Evolutionary conservation across 257 asterid species (phyloP).

Genomic region (Thymus quinquecostatus): DNA sequence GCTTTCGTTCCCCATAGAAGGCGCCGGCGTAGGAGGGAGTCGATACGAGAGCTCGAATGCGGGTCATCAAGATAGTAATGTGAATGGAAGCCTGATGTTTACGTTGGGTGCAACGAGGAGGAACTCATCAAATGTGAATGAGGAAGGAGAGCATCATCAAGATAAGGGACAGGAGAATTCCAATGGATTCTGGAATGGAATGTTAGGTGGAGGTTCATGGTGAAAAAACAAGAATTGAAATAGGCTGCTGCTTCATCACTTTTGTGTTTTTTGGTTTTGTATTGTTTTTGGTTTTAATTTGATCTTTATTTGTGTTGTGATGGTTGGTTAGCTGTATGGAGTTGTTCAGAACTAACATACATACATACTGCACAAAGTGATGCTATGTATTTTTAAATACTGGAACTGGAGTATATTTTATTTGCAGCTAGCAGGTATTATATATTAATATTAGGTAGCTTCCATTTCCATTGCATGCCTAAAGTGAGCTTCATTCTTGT

Average conservation of each 20-base stretch:
- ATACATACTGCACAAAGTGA: slow-evolving; percentile 33
- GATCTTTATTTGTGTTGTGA: slow-evolving; percentile 8
- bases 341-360: slow-evolving; percentile 46
- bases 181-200: slow-evolving; percentile 73
- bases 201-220: slow-evolving; percentile 70
- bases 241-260: slow-evolving; percentile 11
- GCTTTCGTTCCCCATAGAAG: slow-evolving; percentile 45
- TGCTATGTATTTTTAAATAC: slow-evolving; percentile 14
- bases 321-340: slow-evolving; percentile 44
- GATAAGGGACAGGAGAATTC: slow-evolving; percentile 54
- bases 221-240: slow-evolving; percentile 21
- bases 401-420: background rate
- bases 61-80: slow-evolving; percentile 39
- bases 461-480: slow-evolving; percentile 13
- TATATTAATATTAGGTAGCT: slow-evolving; percentile 21
- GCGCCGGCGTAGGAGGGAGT: slow-evolving; percentile 33
- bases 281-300: background rate
- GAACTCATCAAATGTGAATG: slow-evolving; percentile 31
- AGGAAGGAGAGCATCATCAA: slow-evolving; percentile 25
- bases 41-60: slow-evolving; percentile 34
- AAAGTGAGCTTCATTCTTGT: slow-evolving; percentile 28
- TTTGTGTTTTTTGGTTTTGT: background rate
- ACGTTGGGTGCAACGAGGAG: slow-evolving; percentile 53
- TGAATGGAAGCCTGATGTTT: slow-evolving; percentile 50
- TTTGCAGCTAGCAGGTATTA: background rate